Base-by-base conservation (phyloP, 805 yeast species). In the Nakazawaea laoshanensis region DNA sequence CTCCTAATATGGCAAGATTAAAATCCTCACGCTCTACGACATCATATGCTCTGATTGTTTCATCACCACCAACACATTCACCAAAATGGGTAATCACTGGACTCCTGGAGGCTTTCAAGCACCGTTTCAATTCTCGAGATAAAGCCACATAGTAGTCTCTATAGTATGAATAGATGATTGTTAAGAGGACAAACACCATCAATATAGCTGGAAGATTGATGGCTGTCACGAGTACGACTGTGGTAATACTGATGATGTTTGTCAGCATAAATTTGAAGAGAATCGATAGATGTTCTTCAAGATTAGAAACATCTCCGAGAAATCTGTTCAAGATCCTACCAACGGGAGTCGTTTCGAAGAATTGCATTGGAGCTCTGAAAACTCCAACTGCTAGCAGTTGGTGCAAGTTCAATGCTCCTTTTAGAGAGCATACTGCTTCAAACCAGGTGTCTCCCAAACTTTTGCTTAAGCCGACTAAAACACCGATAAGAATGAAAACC, bases 51-150 rank as follows among this genome's bases (percentile, higher is more conserved):
- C 80, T 64, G 36, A 87, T 76, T 1, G 94, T 87, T 30, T 75
- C 74, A 15, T 79, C 71, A 9, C 96, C 96, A 20, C 67, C 68
- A 30, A 87, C 57, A 3, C 87, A 76, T 48, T 87, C 96, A 49
- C 83, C 88, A 41, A 87, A 66, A 43, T 81, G 86, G 0, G 94
- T 81, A 59, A 71, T 81, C 12, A 85, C 74, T 3, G 95, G 95
- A 36, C 84, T 73, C 46, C 73, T 67, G 4, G 89, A 67, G 15
- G 75, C 65, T 33, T 82, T 74, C 29, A 71, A 74, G 32, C 85
- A 60, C 46, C 95, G 69, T 50, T 82, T 83, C 45, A 86, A 61
- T 50, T 86, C 95, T 46, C 95, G 68, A 7, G 87, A 71, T 1
- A 85, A 67, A 4, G 74, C 63, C 40, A 78, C 67, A 52, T 81